phyloP scores from a whole-genome alignment of 1,284 basidiomycete genomes.

The Ustilago trichophora region DNA sequence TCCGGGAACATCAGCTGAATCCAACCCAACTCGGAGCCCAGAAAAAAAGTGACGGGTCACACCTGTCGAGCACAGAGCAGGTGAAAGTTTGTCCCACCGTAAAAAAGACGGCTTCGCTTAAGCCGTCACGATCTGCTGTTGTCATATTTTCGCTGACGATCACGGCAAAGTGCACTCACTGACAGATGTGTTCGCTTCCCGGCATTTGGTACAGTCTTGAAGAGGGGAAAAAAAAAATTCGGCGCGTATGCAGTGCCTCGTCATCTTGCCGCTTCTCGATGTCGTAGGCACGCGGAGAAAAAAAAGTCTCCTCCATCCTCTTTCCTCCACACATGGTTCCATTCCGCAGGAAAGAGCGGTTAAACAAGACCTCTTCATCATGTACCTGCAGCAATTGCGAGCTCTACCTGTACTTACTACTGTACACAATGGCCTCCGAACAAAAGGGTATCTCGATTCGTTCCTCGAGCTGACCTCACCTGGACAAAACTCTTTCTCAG shows the following conservation, averaged over 20 bases:
- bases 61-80: background rate
- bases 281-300: background rate
- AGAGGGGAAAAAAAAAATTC: too few relatives aligned
- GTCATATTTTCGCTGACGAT: conserved; percentile 9
- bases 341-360: conserved; percentile 6
- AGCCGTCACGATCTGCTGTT: conserved; percentile 9
- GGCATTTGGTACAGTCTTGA: conserved; percentile 1
- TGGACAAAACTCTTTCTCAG: too few relatives aligned
- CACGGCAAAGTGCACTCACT: background rate
- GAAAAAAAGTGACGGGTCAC: too few relatives aligned
- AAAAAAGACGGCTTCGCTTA: conserved; percentile 2
- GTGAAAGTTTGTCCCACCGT: background rate
- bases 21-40: too few relatives aligned
- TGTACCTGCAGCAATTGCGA: too few relatives aligned
- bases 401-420: too few relatives aligned
- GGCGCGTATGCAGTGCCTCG: conserved; percentile 11
- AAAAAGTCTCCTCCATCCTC: background rate
- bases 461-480: too few relatives aligned
- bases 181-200: background rate
- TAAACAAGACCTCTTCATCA: too few relatives aligned
- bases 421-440: too few relatives aligned
- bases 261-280: conserved; percentile 7
- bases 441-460: too few relatives aligned
- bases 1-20: conserved; percentile 1
- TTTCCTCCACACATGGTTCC: background rate